Evolutionary conservation across 2,329 filamentous ascomycete species (phyloP).

Genomic region (Dryadomyces quercivorus): DNA sequence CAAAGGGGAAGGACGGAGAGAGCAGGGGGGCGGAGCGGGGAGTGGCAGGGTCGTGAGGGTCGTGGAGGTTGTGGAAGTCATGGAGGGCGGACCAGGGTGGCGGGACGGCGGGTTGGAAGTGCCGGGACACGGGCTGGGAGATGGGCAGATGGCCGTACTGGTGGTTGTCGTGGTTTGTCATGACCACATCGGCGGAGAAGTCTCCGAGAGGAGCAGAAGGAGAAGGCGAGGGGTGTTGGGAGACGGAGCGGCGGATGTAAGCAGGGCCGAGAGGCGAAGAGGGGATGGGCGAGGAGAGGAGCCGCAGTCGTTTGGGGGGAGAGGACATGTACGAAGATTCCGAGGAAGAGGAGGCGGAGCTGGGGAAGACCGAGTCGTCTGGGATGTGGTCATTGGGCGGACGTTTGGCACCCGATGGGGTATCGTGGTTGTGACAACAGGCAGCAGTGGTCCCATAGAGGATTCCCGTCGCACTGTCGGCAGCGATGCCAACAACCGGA

Average conservation of each 20-base stretch:
- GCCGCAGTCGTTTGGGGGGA: background rate
- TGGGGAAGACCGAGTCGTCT: background rate
- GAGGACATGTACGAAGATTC: background rate
- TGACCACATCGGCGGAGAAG: constrained; percentile 24
- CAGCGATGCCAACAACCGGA: background rate
- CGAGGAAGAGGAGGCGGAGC: background rate
- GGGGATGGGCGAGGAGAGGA: background rate
- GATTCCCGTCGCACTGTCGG: background rate
- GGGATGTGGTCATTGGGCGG: background rate
- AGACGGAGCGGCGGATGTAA: background rate
- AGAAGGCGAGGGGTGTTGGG: background rate
- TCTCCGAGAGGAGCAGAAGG: background rate
- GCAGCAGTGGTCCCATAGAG: too few relatives aligned
- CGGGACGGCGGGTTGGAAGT: constrained; percentile 43
- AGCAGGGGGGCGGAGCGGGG: constrained; percentile 19
- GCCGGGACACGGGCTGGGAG: constrained; percentile 41
- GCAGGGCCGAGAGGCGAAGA: background rate
- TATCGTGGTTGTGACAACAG: background rate
- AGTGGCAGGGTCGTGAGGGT: constrained; percentile 14
- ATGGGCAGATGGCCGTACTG: constrained; percentile 23
- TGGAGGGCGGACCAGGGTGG: constrained; percentile 16
- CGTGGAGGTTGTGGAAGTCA: too few relatives aligned
- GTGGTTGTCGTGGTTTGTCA: constrained; percentile 32
- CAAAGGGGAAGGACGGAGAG: constrained; percentile 43
- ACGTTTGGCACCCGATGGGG: background rate